Evolutionary conservation across 192 early-diverging fungal species (phyloP).

Genomic region (Coemansia sp.): DNA sequence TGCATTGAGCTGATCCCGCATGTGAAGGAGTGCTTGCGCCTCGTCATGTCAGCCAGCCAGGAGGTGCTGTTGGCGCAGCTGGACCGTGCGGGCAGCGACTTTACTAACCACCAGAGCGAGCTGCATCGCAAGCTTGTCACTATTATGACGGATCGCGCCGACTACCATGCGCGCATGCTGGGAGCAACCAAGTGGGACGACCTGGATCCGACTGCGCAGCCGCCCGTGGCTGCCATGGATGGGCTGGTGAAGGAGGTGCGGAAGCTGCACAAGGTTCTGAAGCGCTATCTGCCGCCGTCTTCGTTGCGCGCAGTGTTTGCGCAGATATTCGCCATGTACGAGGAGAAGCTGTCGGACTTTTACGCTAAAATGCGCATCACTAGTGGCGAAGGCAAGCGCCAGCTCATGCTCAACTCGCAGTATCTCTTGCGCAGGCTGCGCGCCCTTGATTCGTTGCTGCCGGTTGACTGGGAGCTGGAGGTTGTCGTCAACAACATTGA

Average conservation of each 20-base stretch:
- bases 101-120: constrained; percentile 85
- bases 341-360: constrained; percentile 60
- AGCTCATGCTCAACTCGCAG: constrained; percentile 76
- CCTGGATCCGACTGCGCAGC: constrained; percentile 12
- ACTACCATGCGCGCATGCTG: constrained; percentile 74
- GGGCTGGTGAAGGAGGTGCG: constrained; percentile 85
- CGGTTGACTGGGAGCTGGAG: constrained; percentile 70
- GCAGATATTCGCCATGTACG: constrained; percentile 77
- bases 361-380: constrained; percentile 29
- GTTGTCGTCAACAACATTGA: constrained; percentile 78
- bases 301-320: constrained; percentile 74
- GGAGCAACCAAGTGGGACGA: constrained; percentile 57
- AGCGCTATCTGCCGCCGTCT: constrained; percentile 73
- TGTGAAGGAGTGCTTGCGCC: constrained; percentile 71
- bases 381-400: constrained; percentile 50
- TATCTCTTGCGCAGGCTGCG: constrained; percentile 66
- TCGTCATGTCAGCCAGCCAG: constrained; percentile 75
- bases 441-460: constrained; percentile 66
- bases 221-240: constrained; percentile 67
- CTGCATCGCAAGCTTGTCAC: constrained; percentile 87
- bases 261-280: constrained; percentile 90
- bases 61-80: constrained; percentile 82
- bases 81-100: constrained; percentile 81
- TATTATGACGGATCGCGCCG: constrained; percentile 92
- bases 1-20: constrained; percentile 86